Evolutionary conservation across 2,329 filamentous ascomycete species (phyloP).

Genomic region (Plectosphaerella plurivora): DNA sequence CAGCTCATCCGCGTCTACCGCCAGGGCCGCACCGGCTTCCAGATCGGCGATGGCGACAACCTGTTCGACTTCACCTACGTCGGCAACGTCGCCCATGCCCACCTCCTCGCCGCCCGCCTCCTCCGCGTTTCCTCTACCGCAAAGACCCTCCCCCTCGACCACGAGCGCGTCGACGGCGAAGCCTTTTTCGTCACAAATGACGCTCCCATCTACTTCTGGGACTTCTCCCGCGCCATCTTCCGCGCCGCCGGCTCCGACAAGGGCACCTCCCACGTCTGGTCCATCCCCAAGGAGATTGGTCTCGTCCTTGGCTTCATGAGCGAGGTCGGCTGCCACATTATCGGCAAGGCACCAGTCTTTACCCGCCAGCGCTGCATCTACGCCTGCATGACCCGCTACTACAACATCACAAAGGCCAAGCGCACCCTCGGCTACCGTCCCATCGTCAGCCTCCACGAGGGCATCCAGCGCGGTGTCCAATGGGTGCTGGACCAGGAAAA

Average conservation of each 20-base stretch:
- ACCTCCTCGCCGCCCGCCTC: constrained; percentile 73
- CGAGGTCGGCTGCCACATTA: constrained; percentile 45
- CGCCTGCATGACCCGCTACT: constrained; percentile 72
- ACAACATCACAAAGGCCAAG: constrained; percentile 73
- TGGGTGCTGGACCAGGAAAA: constrained; percentile 53
- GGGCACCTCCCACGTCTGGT: constrained; percentile 52
- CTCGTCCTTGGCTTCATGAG: constrained; percentile 46
- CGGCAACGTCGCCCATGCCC: constrained; percentile 66
- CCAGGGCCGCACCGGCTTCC: constrained; percentile 66
- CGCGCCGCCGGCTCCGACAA: constrained; percentile 47
- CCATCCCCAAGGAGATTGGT: constrained; percentile 46
- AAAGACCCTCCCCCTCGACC: constrained; percentile 59
- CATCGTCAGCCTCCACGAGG: constrained; percentile 62
- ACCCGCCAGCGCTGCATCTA: constrained; percentile 59
- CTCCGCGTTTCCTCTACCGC: constrained; percentile 54
- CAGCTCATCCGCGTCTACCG: constrained; percentile 69
- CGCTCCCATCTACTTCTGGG: constrained; percentile 85
- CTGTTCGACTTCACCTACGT: constrained; percentile 63
- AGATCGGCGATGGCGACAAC: constrained; percentile 69
- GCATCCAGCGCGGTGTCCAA: constrained; percentile 47
- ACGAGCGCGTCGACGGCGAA: constrained; percentile 76
- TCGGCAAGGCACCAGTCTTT: constrained; percentile 52
- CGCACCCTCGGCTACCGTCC: constrained; percentile 65
- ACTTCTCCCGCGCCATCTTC: constrained; percentile 79
- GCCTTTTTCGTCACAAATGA: constrained; percentile 91